Base-by-base conservation (phyloP, 2,329 filamentous ascomycete species). In the Paecilomyces variotii region DNA sequence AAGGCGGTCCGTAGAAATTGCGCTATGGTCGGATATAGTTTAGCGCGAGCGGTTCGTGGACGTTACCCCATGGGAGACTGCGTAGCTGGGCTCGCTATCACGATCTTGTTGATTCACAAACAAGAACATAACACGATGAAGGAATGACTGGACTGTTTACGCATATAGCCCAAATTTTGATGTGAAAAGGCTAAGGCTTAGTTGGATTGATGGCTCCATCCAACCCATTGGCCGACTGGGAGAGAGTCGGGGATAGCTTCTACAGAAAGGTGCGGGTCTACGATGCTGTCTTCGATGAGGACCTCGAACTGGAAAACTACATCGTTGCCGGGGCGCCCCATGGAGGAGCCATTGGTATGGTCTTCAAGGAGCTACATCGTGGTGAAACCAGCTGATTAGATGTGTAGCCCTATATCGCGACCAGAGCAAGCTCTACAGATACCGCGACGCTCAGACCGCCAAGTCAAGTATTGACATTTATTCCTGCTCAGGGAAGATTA, bases 231-330 rank as follows among this genome's bases (percentile, higher is more conserved):
- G 89, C 90, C 68, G 90, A 93, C 75, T 99, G 94, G 94, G 91
- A 96, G 80, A 89, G 85, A 75, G 86, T 97, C 65, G 94, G 91
- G 71, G 89, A 95, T 76, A 88, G 86, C 69, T 97, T 95, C 81
- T 99, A 97, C 79, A 90, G 93, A 74, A 97, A 96, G 79, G 87
- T 90, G 59, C 89, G 93, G 75, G 85, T 96, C 61, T 99, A 97
- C 80, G 92, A 91, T 61, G 89, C 87, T 64, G 84, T 97, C 64
- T 99, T 97, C 74, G 91, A 96, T 76, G 85, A 89, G 71, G 91
- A 96, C 72, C 81, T 97, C 62, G 92, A 99, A 78, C 84, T 99
- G 65, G 92, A 97, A 79, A 95, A 94, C 79, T 96, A 95, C 78
- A 83, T 93, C 68, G 87, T 97, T 69, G 87, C 88, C 59, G 94